A percentile compares a stretch with the other conserved stretches of the same genome.
Conservation (phyloP, 352 stramenopile genomes). For the Phytophthora pistaciae region DNA sequence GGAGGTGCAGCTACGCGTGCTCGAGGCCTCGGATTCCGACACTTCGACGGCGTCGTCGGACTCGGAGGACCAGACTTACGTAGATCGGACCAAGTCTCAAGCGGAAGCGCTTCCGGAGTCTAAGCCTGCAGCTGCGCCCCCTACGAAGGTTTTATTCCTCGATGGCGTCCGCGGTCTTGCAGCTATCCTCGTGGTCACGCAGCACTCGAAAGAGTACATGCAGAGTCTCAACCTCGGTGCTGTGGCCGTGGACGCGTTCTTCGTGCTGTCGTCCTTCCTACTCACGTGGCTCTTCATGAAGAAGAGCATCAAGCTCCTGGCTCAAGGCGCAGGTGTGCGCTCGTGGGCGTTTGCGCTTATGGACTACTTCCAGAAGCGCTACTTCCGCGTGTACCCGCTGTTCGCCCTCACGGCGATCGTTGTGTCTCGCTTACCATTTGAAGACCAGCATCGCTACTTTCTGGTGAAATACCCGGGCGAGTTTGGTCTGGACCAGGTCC, state of each 20-base stretch:
- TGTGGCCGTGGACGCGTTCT: slow-evolving; percentile 52
- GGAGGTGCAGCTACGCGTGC: slow-evolving; percentile 20
- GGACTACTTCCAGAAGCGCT: slow-evolving; percentile 62
- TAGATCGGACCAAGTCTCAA: slow-evolving; percentile 15
- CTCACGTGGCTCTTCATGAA: slow-evolving; percentile 54
- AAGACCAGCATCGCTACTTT: slow-evolving; percentile 42
- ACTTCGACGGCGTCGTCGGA: slow-evolving; percentile 21
- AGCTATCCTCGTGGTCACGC: slow-evolving; percentile 42
- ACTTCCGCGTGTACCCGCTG: slow-evolving; percentile 68
- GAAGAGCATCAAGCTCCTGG: slow-evolving; percentile 40
- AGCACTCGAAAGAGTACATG: slow-evolving; percentile 43
- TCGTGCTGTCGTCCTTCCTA: slow-evolving; percentile 59
- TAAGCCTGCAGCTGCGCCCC: slow-evolving; percentile 5
- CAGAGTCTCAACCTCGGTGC: slow-evolving; percentile 32
- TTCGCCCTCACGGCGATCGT: slow-evolving; percentile 44
- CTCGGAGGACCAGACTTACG: slow-evolving; percentile 26
- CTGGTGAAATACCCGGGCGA: slow-evolving; percentile 31
- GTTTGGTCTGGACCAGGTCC: slow-evolving; percentile 49
- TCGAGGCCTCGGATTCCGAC: slow-evolving; percentile 12
- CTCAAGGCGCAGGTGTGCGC: slow-evolving; percentile 23
- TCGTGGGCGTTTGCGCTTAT: slow-evolving; percentile 30
- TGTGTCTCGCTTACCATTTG: slow-evolving; percentile 39
- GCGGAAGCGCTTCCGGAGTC: slow-evolving; percentile 9
- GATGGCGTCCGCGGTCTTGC: slow-evolving; percentile 54
- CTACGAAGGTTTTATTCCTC: slow-evolving; percentile 40